Conservation (phyloP, 2,329 filamentous ascomycete genomes). For the Teratosphaeria epicoccoides region DNA sequence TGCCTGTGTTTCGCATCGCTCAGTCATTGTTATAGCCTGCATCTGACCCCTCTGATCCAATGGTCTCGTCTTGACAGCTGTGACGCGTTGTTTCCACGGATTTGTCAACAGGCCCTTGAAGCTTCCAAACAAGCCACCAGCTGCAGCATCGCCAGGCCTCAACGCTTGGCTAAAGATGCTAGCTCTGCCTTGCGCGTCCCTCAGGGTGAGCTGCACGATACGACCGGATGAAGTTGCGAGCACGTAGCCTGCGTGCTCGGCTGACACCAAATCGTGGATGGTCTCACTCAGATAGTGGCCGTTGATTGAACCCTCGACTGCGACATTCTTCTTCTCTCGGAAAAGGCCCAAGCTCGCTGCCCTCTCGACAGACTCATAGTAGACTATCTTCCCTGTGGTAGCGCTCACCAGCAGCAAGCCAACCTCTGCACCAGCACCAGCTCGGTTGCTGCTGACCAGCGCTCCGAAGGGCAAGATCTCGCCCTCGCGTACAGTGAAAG, state of each 20-base stretch:
- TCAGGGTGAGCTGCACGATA: conserved; percentile 72
- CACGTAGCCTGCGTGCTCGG: conserved; percentile 79
- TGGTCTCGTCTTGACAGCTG: conserved; percentile 64
- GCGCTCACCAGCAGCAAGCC: conserved; percentile 82
- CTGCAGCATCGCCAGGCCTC: conserved; percentile 46
- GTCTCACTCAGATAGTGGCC: conserved; percentile 69
- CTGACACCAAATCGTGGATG: conserved; percentile 66
- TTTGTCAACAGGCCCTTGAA: conserved; percentile 55
- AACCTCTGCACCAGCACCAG: conserved; percentile 60
- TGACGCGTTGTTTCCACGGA: conserved; percentile 64
- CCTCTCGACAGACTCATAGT: conserved; percentile 91
- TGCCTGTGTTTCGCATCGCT: conserved; percentile 64
- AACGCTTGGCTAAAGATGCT: conserved; percentile 69
- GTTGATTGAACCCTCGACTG: conserved; percentile 63
- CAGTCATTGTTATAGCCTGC: conserved; percentile 69
- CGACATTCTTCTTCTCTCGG: conserved; percentile 61
- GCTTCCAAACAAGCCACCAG: conserved; percentile 66
- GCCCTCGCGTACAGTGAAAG: conserved; percentile 55
- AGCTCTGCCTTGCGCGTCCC: conserved; percentile 79
- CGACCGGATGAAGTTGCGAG: conserved; percentile 76
- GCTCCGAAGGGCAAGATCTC: conserved; percentile 74
- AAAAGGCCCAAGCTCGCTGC: conserved; percentile 76
- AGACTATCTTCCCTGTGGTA: conserved; percentile 71
- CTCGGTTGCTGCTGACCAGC: conserved; percentile 56
- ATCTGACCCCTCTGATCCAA: conserved; percentile 69